Evolutionary conservation across 352 stramenopile genomes (phyloP).

Genomic region (Phytophthora foliorum): DNA sequence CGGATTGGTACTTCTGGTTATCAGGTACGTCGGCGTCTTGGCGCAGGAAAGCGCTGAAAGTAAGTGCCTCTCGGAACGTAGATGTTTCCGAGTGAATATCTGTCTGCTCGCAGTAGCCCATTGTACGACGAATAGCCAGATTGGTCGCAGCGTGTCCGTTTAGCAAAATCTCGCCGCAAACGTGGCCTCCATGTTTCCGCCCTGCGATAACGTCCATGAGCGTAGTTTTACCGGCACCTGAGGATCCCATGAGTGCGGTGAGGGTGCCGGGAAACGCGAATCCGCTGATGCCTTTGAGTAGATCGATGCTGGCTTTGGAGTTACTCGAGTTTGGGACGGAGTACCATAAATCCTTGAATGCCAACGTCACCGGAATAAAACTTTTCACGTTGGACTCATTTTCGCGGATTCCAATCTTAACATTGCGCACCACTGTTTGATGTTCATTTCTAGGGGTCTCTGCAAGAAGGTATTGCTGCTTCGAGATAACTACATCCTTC

Average conservation of each 20-base stretch:
- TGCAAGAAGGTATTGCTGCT: conserved; percentile 1
- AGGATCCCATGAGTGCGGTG: conserved; percentile 90
- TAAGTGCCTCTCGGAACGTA: conserved; percentile 76
- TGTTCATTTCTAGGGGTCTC: neutral
- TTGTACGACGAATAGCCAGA: conserved; percentile 39
- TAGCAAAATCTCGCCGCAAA: conserved; percentile 77
- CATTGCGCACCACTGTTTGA: neutral
- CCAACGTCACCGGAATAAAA: conserved; percentile 37
- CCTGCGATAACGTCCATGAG: conserved; percentile 34
- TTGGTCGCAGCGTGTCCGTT: conserved; percentile 67
- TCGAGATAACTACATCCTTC: neutral
- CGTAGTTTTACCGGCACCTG: too few relatives aligned
- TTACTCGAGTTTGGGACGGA: conserved; percentile 36
- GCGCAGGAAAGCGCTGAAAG: conserved; percentile 72
- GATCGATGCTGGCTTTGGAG: conserved; percentile 48
- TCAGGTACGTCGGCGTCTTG: conserved; percentile 27
- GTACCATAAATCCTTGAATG: conserved; percentile 48
- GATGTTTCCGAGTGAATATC: conserved; percentile 86
- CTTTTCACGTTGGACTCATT: neutral
- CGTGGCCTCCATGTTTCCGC: conserved; percentile 13
- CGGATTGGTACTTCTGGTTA: conserved; percentile 28
- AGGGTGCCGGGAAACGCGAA: conserved; percentile 76
- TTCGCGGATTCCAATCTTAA: neutral
- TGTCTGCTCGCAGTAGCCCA: conserved; percentile 72
- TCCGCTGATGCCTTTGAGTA: conserved; percentile 78